A percentile compares a stretch with the other conserved stretches of the same genome.
Evolutionary conservation across 2,329 filamentous ascomycete species (phyloP).

Genomic region (Bipolaris oryzae): DNA sequence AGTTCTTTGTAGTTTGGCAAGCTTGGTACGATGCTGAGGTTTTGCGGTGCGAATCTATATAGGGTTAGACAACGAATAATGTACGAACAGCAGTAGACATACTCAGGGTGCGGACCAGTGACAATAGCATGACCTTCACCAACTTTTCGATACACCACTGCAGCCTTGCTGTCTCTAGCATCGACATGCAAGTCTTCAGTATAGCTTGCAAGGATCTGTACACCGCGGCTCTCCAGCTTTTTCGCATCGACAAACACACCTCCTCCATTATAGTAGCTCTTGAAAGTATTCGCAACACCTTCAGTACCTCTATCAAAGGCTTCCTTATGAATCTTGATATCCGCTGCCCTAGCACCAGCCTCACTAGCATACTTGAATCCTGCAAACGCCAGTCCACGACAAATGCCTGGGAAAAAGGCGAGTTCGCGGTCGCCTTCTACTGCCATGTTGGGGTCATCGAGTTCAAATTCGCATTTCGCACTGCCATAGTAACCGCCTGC

Average conservation of each 20-base stretch:
- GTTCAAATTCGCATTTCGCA: conserved; percentile 85
- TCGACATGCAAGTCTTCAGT: conserved; percentile 76
- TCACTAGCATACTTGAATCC: conserved; percentile 94
- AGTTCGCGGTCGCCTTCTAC: conserved; percentile 86
- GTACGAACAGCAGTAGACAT: conserved; percentile 16
- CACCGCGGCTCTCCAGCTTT: conserved; percentile 64
- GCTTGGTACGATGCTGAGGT: conserved; percentile 71
- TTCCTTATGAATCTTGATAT: conserved; percentile 67
- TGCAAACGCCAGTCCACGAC: conserved; percentile 82
- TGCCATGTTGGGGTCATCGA: conserved; percentile 79
- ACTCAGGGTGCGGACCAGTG: conserved; percentile 93
- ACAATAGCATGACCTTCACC: conserved; percentile 80
- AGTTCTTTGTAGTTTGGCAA: conserved; percentile 73
- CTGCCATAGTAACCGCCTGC: conserved; percentile 93
- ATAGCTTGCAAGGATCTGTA: conserved; percentile 85
- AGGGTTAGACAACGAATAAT: conserved; percentile 1
- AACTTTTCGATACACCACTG: conserved; percentile 81
- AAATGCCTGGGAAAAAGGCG: conserved; percentile 84
- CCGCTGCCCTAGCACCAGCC: conserved; percentile 75
- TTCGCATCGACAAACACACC: conserved; percentile 87
- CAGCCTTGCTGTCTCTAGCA: conserved; percentile 73
- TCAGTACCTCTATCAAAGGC: conserved; percentile 58
- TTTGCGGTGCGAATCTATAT: conserved; percentile 77
- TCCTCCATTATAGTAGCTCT: conserved; percentile 91
- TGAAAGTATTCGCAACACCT: conserved; percentile 66